Evolutionary conservation across 2,329 filamentous ascomycete species (phyloP).

Genomic region (Penicillium decumbens): DNA sequence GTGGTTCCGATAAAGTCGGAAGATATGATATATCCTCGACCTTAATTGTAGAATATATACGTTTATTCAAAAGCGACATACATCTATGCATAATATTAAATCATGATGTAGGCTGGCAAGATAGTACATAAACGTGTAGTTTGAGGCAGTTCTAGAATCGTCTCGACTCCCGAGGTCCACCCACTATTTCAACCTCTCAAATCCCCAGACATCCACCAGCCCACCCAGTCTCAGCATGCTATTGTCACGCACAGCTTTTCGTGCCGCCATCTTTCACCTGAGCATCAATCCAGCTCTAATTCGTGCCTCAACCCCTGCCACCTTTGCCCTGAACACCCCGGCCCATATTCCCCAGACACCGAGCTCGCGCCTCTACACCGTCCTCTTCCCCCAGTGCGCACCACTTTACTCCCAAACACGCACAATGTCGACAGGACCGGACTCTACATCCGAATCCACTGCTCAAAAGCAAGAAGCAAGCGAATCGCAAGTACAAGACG

Average conservation of each 20-base stretch:
- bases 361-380: constrained; percentile 18
- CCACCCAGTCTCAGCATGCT: constrained; percentile 22
- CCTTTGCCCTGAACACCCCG: constrained; percentile 5
- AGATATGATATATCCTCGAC: background rate
- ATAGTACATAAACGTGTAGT: background rate
- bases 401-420: constrained; percentile 10
- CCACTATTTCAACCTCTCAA: constrained; percentile 9
- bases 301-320: constrained; percentile 18
- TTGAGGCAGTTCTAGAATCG: constrained; percentile 13
- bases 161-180: constrained; percentile 7
- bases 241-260: constrained; percentile 26
- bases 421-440: constrained; percentile 22
- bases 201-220: constrained; percentile 19
- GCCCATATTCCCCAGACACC: constrained; percentile 7
- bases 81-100: background rate
- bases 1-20: constrained; percentile 62
- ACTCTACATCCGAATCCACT: background rate
- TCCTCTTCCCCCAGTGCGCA: constrained; percentile 30
- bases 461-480: constrained; percentile 4
- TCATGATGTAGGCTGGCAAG: background rate
- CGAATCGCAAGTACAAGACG: constrained; percentile 11
- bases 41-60: background rate
- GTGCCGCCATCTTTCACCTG: constrained; percentile 27
- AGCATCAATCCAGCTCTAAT: constrained; percentile 19
- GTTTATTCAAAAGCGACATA: background rate